phyloP scores from a whole-genome alignment of 108 stramenopile species.

The Mediolabrus comicus region DNA sequence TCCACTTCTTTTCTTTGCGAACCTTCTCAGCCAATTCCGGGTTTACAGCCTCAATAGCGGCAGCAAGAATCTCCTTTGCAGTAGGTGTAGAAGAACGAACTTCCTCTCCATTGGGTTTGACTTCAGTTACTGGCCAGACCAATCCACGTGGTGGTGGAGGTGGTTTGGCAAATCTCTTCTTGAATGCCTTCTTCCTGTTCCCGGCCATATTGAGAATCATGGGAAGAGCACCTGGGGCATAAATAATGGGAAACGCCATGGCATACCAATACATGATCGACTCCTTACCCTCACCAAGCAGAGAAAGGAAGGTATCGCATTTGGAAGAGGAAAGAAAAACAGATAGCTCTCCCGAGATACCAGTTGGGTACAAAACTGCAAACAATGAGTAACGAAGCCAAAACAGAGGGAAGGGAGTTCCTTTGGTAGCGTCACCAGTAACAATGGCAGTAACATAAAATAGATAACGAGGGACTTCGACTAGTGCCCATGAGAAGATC shows the following conservation, averaged over 20 bases:
- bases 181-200: constrained; percentile 89
- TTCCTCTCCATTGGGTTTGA: constrained; percentile 55
- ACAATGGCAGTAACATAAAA: constrained; percentile 90
- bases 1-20: constrained; percentile 66
- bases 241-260: constrained; percentile 68
- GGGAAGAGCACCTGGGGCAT: constrained; percentile 84
- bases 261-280: constrained; percentile 56
- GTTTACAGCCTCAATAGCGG: constrained; percentile 84
- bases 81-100: constrained; percentile 83
- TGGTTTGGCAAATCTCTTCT: constrained; percentile 87
- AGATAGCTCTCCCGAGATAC: constrained; percentile 90
- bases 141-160: constrained; percentile 89
- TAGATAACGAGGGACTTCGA: constrained; percentile 94
- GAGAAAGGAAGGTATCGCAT: constrained; percentile 48
- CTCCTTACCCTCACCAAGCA: constrained; percentile 40
- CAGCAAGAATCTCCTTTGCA: constrained; percentile 84
- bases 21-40: constrained; percentile 62
- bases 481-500: constrained; percentile 86
- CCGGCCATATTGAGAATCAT: constrained; percentile 96
- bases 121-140: constrained; percentile 82
- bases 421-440: constrained; percentile 83
- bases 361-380: constrained; percentile 93
- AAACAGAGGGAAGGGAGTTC: constrained; percentile 92
- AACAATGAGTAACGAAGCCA: constrained; percentile 97
- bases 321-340: constrained; percentile 75